Evolutionary conservation across 371 early-diverging fungal species (phyloP).

Genomic region (Rhizopus sp.): DNA sequence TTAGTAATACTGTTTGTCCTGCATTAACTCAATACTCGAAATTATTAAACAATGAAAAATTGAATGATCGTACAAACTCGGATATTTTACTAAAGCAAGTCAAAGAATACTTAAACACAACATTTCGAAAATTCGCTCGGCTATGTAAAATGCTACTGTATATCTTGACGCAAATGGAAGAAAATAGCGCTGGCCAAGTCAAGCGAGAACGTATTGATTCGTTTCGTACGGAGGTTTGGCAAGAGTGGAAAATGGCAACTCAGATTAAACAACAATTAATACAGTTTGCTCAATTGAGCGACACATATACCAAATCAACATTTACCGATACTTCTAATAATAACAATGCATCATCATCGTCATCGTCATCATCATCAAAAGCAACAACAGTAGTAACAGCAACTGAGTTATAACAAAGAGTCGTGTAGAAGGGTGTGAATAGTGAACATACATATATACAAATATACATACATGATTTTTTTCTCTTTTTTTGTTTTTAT

Average conservation of each 20-base stretch:
- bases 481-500: too few relatives aligned
- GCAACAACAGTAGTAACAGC: constrained; percentile 15
- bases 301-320: constrained; percentile 13
- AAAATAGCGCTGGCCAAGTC: constrained; percentile 13
- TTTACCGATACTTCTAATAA: constrained; percentile 14
- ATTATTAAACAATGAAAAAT: constrained; percentile 5
- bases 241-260: constrained; percentile 36
- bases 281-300: constrained; percentile 26
- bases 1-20: constrained; percentile 39
- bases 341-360: too few relatives aligned
- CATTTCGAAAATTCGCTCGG: constrained; percentile 42
- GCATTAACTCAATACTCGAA: constrained; percentile 22
- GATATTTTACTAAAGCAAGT: constrained; percentile 30
- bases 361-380: too few relatives aligned
- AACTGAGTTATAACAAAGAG: constrained; percentile 2
- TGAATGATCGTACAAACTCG: too few relatives aligned
- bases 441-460: too few relatives aligned
- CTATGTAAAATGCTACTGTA: constrained; percentile 39
- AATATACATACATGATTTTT: too few relatives aligned
- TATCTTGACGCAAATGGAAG: constrained; percentile 38
- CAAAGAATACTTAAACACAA: constrained; percentile 37
- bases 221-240: constrained; percentile 41
- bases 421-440: too few relatives aligned
- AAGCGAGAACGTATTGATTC: constrained; percentile 40
- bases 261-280: constrained; percentile 28